Evolutionary conservation across 176 grass and related monocot genomes (phyloP), one percentile per base, ranked within the genome.

Genomic region (Oryza punctata): DNA sequence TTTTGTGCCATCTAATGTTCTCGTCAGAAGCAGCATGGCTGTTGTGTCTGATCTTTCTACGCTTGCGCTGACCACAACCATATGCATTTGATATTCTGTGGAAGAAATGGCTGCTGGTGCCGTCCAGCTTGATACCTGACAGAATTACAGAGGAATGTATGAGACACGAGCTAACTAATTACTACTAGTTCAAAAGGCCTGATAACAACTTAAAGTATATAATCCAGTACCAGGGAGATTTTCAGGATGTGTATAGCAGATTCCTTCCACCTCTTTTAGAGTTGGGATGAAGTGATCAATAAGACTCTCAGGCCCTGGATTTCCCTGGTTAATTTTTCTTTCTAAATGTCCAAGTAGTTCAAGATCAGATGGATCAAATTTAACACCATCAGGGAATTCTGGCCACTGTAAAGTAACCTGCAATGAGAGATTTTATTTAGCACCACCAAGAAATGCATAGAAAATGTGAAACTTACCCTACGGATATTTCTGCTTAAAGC

Each of bases 201-300:
- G 68, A 35, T 46, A 61, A 11, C 7, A 40, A 46, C 12, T 59
- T 1, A 9, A 86, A 72, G 54, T 10, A 69, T 10, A 61, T n/a
- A 63, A 83, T 43, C 70, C 10, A 63, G 44, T 90, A 94, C 96
- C 93, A 21, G 96, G 96, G 30, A 99, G 89, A 86, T 99, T 96
- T 92, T 90, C 45, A 4, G 93, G 96, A 81, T 99, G 93, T 18
- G 89, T 96, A 75, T 96, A 99, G 67, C 89, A 96, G 73, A 99
- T 99, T 80, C 96, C 93, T 26, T 89, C 78, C 10, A 23, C 18
- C 14, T 89, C 30, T 45, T 79, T 54, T 70, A 99, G 65, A 73
- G 87, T 98, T 64, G 91, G 87, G 85, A 98, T 94, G 49, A 98
- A 92, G 24, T 84, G 35, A 82, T 95, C 63, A 63, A 96, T 92